Percentiles rank a stretch among this genome's conserved stretches.
These are phyloP conservation scores for Phytopythium aichiense DNA, from an alignment of 352 stramenopile genomes.

Conservation along the genomic window DNA sequence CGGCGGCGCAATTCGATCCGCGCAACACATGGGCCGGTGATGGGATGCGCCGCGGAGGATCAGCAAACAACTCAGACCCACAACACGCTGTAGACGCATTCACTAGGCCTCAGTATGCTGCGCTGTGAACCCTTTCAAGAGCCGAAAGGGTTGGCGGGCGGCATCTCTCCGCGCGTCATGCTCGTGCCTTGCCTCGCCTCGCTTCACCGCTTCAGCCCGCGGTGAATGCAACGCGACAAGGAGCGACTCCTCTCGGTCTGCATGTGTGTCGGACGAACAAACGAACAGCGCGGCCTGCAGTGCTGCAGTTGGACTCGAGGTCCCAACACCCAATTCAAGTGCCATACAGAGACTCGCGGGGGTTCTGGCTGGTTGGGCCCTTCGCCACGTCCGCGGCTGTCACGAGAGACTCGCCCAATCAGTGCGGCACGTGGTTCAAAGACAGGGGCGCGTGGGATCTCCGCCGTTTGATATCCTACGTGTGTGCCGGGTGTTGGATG, in stretches of 20 bases:
- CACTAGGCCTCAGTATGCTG: background rate
- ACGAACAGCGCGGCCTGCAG: too few relatives aligned
- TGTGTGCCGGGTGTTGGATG: too few relatives aligned
- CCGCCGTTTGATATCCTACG: background rate
- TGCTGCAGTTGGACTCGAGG: too few relatives aligned
- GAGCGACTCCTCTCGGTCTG: too few relatives aligned
- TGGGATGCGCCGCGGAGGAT: background rate
- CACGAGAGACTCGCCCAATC: background rate
- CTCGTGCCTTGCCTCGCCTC: too few relatives aligned
- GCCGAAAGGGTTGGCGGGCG: background rate
- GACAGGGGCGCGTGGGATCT: background rate
- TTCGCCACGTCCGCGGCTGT: background rate
- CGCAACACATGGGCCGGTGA: background rate
- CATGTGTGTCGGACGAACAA: too few relatives aligned
- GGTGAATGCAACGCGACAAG: too few relatives aligned
- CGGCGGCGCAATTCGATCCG: background rate
- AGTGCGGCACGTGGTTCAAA: background rate
- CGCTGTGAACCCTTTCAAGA: background rate
- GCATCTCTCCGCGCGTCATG: too few relatives aligned
- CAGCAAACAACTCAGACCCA: constrained; percentile 3
- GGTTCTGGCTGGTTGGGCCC: background rate
- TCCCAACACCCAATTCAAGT: too few relatives aligned
- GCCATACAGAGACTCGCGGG: too few relatives aligned
- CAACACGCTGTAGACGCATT: background rate
- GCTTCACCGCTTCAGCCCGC: too few relatives aligned